Evolutionary conservation across 2,329 filamentous ascomycete genomes (phyloP), one percentile per base, ranked within the genome.

Genomic region (Neophaeococcomyces aloes): DNA sequence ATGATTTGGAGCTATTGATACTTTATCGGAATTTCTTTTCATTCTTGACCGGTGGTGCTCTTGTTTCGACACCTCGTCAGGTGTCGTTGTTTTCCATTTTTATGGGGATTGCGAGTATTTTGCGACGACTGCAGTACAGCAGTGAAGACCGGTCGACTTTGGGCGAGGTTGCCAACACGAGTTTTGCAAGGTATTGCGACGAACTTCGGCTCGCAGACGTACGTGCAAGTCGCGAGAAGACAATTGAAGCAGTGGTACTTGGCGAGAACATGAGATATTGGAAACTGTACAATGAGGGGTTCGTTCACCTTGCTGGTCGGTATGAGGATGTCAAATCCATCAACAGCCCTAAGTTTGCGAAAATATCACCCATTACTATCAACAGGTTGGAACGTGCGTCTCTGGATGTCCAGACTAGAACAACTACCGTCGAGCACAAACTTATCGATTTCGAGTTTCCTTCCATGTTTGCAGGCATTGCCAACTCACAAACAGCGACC

Each of bases 361-460:
- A 83, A 55, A 75, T 96, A 32, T 84, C 80, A 1, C 62, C 69
- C 0, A 73, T 76, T 49, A 94, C 88, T 0, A 76, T 78, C 35
- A 83, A 86, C 53, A 78, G 84, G n/a, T 69, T 96, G 6, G 86
- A 91, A 57, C 78, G 86, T 48, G 83, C 87, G 1, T 79, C 83
- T 38, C 72, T 94, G 53, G 87, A 94, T 56, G 70, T 96, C 2
- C 72, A 82, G 27, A 79, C 77, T 48, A 78, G 86, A 15, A 75
- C 86, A 47, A 74, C 79, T 48, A 79, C 74, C 42, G 76, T 87
- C 52, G 81, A 84, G 51, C 66, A 69, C 25, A 81, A 84, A 33
- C 68, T 96, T n/a, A 79, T 84, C 46, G 78, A 86, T 48, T 96
- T 96, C 54, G 86, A 95, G 25, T 95, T 94, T 55, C 87, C 88